These are phyloP conservation scores for Arthrobotrys musiformis DNA, from an alignment of 2,329 filamentous ascomycete genomes.

Conservation along the genomic window DNA sequence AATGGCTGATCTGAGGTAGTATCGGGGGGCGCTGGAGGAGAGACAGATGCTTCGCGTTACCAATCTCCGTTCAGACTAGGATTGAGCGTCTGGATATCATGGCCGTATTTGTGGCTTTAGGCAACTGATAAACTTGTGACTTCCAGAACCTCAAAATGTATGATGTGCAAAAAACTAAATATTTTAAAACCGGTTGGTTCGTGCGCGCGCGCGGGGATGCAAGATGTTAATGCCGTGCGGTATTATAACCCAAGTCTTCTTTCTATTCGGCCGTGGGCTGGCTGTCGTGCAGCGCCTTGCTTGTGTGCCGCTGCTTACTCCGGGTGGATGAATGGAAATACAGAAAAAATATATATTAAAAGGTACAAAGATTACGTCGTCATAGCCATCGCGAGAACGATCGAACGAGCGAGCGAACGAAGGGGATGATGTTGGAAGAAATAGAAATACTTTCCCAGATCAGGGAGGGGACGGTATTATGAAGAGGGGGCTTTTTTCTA, in stretches of 20 bases:
- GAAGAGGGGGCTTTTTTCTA: no score
- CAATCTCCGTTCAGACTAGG: slow-evolving; percentile 48
- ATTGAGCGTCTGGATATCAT: slow-evolving; percentile 36
- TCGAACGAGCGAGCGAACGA: slow-evolving; percentile 8
- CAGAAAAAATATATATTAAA: neutral
- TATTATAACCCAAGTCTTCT: neutral
- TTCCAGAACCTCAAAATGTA: slow-evolving; percentile 24
- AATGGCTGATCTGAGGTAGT: slow-evolving; percentile 53
- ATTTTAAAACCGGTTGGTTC: slow-evolving; percentile 34
- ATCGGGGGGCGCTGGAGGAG: slow-evolving; percentile 39
- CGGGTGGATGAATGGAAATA: neutral
- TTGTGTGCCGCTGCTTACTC: neutral
- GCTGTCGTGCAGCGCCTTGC: neutral
- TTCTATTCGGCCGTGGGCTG: slow-evolving; percentile 8
- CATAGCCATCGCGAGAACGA: no score
- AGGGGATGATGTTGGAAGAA: neutral
- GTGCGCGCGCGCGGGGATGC: slow-evolving; percentile 21
- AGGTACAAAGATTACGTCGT: neutral
- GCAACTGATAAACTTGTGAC: slow-evolving; percentile 22
- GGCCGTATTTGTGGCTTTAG: slow-evolving; percentile 28
- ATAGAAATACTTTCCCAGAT: slow-evolving; percentile 3
- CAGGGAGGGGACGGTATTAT: neutral
- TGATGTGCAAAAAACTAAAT: neutral
- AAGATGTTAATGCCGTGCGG: slow-evolving; percentile 5
- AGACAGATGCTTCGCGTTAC: slow-evolving; percentile 48